These are phyloP conservation scores for Bauhinia variegata DNA, from an alignment of 306 rosid species.

Conservation along the genomic window DNA sequence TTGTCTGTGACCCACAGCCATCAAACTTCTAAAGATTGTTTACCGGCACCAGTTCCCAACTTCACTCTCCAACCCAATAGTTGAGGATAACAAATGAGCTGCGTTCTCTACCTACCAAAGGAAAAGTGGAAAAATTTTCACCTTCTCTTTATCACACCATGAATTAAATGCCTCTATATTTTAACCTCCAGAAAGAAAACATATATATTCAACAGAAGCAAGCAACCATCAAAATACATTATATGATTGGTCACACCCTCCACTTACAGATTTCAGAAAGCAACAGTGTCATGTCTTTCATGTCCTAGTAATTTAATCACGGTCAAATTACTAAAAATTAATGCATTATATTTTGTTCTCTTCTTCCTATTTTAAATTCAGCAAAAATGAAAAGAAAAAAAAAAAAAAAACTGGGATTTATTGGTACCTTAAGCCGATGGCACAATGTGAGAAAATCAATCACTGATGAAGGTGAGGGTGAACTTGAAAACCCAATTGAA, in stretches of 20 bases:
- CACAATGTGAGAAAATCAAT: constrained; percentile 94
- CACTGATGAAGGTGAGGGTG: constrained; percentile 52
- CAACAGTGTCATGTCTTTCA: not conserved
- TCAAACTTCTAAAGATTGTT: too few relatives aligned
- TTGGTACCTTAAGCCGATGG: constrained; percentile 69
- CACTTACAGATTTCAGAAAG: not conserved
- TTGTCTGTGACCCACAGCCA: too few relatives aligned
- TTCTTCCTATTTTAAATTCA: not conserved
- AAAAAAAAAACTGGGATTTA: not conserved
- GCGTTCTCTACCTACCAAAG: not conserved
- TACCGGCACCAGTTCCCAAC: too few relatives aligned
- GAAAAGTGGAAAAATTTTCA: not conserved
- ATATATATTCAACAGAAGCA: not conserved
- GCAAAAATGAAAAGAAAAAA: not conserved
- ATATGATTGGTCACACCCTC: constrained; percentile 2
- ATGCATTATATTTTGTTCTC: not conserved
- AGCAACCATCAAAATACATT: not conserved
- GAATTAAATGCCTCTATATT: not conserved
- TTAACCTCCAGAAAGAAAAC: not conserved
- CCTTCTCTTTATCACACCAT: not conserved
- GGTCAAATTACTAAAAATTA: too few relatives aligned
- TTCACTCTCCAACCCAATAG: too few relatives aligned
- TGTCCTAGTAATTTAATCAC: not conserved
- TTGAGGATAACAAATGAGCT: too few relatives aligned
- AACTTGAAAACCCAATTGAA: constrained; percentile 41